Evolutionary conservation across 371 early-diverging fungal species (phyloP).

Genomic region (Blakeslea trispora): DNA sequence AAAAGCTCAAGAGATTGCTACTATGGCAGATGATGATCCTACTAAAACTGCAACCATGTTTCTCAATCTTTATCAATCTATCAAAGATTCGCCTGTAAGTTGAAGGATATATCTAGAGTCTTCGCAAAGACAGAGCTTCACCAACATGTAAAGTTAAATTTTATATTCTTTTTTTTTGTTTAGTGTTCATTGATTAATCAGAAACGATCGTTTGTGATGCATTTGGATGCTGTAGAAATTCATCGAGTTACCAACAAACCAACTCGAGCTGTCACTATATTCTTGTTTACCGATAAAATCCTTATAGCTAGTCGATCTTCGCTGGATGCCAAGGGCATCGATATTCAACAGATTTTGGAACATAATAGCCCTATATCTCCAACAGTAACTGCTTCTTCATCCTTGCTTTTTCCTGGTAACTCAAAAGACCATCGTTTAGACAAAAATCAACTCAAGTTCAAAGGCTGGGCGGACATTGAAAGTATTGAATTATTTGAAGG

Average conservation of each 20-base stretch:
- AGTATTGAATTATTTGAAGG: slow-evolving; percentile 48
- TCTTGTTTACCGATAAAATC: slow-evolving; percentile 48
- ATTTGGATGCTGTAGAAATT: slow-evolving; percentile 48
- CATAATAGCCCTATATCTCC: slow-evolving; percentile 1
- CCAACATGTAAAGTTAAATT: too few species aligned
- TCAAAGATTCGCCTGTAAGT: slow-evolving; percentile 36
- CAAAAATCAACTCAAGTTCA: slow-evolving; percentile 36
- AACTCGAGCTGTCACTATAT: slow-evolving; percentile 40
- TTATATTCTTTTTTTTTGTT: background rate
- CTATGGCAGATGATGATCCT: slow-evolving; percentile 45
- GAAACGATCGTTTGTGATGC: slow-evolving; percentile 37
- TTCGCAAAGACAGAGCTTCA: too few species aligned
- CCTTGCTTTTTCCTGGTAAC: slow-evolving; percentile 2
- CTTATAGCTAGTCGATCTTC: slow-evolving; percentile 47
- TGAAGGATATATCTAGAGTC: too few species aligned
- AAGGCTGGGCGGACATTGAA: slow-evolving; percentile 53
- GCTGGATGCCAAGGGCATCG: slow-evolving; percentile 26
- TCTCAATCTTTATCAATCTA: slow-evolving; percentile 28
- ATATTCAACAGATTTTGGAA: slow-evolving; percentile 9
- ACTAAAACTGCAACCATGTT: slow-evolving; percentile 44
- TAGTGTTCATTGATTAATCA: slow-evolving; percentile 48
- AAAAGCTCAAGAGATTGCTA: slow-evolving; percentile 42
- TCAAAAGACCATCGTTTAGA: background rate
- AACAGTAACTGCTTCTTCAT: background rate
- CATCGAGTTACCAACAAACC: slow-evolving; percentile 41